These are phyloP conservation scores for Botrytis byssoidea DNA, from an alignment of 2,329 filamentous ascomycete genomes.

Conservation along the genomic window DNA sequence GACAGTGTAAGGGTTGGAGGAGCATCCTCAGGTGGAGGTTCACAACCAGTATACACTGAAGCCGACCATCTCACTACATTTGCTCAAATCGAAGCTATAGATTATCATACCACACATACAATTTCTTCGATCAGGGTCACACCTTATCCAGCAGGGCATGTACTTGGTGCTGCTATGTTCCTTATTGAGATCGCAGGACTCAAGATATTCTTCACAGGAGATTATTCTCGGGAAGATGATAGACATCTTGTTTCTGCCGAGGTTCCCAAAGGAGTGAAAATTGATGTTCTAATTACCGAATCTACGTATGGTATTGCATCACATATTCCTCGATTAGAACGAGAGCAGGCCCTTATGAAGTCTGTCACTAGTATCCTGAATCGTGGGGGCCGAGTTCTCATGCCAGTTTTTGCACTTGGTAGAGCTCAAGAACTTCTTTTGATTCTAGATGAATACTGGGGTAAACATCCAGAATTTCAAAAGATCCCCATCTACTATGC, in stretches of 20 bases:
- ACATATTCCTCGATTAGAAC: conserved; percentile 84
- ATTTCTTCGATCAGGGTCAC: conserved; percentile 96
- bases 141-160: conserved; percentile 93
- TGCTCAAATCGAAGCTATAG: conserved; percentile 91
- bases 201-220: conserved; percentile 95
- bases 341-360: conserved; percentile 93
- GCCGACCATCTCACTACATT: conserved; percentile 93
- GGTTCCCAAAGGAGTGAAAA: conserved; percentile 82
- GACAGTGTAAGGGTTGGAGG: conserved; percentile 90
- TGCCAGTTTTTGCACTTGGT: conserved; percentile 94
- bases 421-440: conserved; percentile 90
- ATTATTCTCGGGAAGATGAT: conserved; percentile 95
- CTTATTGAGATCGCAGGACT: conserved; percentile 94
- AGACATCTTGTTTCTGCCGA: conserved; percentile 92
- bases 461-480: conserved; percentile 81
- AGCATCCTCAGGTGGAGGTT: conserved; percentile 52
- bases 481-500: conserved; percentile 97
- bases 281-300: conserved; percentile 96
- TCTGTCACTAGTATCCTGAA: conserved; percentile 89
- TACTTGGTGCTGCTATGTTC: conserved; percentile 98
- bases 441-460: conserved; percentile 97
- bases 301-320: conserved; percentile 96
- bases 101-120: conserved; percentile 97
- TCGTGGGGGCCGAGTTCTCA: conserved; percentile 84
- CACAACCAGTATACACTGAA: conserved; percentile 88